Evolutionary conservation across 2,329 filamentous ascomycete species (phyloP), one percentile per base, ranked within the genome.

Genomic region (Bipolaris zeicola): DNA sequence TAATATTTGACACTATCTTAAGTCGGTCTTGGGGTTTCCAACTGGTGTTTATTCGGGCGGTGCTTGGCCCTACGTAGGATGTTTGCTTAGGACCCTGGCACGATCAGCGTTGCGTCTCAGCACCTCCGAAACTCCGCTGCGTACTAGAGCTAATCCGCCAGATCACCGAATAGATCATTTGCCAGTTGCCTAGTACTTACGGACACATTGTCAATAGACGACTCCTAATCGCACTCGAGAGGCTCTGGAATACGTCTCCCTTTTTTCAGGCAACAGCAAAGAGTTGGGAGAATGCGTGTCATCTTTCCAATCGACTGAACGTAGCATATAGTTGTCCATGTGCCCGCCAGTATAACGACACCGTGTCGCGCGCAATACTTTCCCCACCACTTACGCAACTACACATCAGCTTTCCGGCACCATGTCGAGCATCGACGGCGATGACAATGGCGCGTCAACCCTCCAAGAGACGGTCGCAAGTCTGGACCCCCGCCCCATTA

Each of bases 401-500:
- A 37, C 34, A 52, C 51, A 16, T 39, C 31, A 33, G 38, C 51
- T 43, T 26, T 18, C 20, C 45, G 34, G 51, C 61, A 60, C 59
- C 55, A 75, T 74, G 72, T 72, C 72, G 52, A 69, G 62, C 61
- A 58, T 49, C 63, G 68, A 55, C 16, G 62, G 58, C 63, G 67
- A 71, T 31, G 52, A 62, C 44, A 55, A 67, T 57, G 53, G 58
- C 44, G 55, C 63, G 22, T 66, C 68, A 10, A 66, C 63, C 20
- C 62, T 68, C 41, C 62, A 69, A 34, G 63, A 68, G 62, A 67
- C 63, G 26, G 54, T 63, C 33, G 51, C 62, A 31, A 67, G 49
- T 56, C 42, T 66, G 24, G 64, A 63, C 42, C 57, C 63, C 31
- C 72, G 70, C 43, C 69, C 71, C 52, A 77, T 93, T 31, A 86